Base-by-base conservation (phyloP, 176 grass and related monocot species). In the Lolium multiflorum region DNA sequence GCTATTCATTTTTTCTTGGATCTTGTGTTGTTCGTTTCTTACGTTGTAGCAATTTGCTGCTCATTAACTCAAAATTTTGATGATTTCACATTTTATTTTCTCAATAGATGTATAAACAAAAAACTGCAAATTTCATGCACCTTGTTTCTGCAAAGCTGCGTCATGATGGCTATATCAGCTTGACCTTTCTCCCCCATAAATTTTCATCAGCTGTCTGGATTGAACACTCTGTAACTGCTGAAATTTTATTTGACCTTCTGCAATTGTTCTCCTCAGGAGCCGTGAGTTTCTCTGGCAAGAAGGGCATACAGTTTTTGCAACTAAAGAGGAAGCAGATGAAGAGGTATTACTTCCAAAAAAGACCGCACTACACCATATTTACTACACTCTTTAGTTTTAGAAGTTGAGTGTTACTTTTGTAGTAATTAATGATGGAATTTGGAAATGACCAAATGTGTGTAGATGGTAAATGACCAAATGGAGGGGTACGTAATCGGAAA, bases 271-370 rank as follows among this genome's bases (percentile, higher is more conserved):
- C 37, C 80, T 64, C 82, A 98, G 96, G 96, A 98, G 96, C 83
- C 90, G 91, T 76, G 96, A 98, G 64, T 98, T 98, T 92, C 91
- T 98, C 51, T 96, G 96, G 96, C 96, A 98, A 90, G 93, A 98
- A 88, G 93, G 96, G 1, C 96, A 98, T 83, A 98, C 96, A 86
- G 96, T 94, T 86, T 98, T 94, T 86, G 93, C 93, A 18, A 91
- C 93, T 49, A 93, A 98, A 91, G 96, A 89, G 84, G 96, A 98
- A 84, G 93, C 96, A 80, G 96, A 96, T 55, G 83, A 95, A 84
- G 96, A 98, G 96, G 96, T 92, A 89, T 10, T 43, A 50, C 21
- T 50, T 4, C 46, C 43, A 73, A 49, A 73, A 47, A 49, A 73
- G 21, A 74, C 44, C 1, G 12, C 44, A 49, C 21, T 50, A 50